A percentile compares a stretch with the other conserved stretches of the same genome.
phyloP scores from a whole-genome alignment of 78 protist species.

The Acrasis kona region DNA sequence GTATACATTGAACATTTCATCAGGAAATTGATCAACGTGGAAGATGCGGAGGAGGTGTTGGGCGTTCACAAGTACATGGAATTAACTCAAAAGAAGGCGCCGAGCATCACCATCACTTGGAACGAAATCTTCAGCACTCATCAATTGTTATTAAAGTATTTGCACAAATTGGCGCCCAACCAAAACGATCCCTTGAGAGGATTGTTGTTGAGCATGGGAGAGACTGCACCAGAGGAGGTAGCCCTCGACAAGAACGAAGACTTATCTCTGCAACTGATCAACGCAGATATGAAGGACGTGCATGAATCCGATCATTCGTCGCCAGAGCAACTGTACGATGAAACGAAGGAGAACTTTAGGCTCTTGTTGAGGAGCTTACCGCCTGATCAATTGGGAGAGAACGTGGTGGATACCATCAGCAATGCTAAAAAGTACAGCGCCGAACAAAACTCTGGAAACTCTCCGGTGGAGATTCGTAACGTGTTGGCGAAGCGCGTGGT shows the following conservation, averaged over 20 bases:
- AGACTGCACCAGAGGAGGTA: not conserved
- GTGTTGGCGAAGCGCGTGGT: not conserved
- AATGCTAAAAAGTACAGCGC: not conserved
- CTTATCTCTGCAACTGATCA: not conserved
- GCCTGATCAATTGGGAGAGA: not conserved
- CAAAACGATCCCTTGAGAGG: not conserved
- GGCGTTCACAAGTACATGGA: not conserved
- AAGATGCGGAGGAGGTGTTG: not conserved
- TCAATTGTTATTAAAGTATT: not conserved
- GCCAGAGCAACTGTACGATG: not conserved
- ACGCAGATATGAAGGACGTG: too few relatives aligned
- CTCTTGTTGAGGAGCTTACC: not conserved
- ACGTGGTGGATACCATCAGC: not conserved
- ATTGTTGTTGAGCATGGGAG: not conserved
- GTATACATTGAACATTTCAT: not conserved
- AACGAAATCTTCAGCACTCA: not conserved
- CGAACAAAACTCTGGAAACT: not conserved
- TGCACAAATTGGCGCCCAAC: not conserved
- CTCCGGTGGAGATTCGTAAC: not conserved
- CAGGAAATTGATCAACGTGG: not conserved
- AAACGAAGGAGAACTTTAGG: not conserved
- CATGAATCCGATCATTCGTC: too few relatives aligned
- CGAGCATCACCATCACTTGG: not conserved
- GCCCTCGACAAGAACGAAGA: not conserved
- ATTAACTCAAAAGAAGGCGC: not conserved